Evolutionary conservation across 805 yeast species (phyloP).

Genomic region (Saccharomycopsis sp.): DNA sequence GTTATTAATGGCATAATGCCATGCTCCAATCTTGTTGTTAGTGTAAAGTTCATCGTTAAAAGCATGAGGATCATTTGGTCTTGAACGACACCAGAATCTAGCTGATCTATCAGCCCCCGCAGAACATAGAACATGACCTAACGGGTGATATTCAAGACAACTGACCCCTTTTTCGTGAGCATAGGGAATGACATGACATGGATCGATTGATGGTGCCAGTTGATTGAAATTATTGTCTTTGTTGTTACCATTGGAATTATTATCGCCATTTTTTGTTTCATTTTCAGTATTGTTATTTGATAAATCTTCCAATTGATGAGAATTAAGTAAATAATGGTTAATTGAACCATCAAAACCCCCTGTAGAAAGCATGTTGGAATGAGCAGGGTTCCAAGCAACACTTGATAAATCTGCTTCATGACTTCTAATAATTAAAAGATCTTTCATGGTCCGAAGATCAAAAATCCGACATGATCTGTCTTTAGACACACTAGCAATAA

Average conservation of each 20-base stretch:
- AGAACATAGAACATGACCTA: slow-evolving; percentile 83
- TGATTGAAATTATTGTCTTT: no score
- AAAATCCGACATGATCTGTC: slow-evolving; percentile 83
- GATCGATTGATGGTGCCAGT: slow-evolving; percentile 22
- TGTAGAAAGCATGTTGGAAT: slow-evolving; percentile 65
- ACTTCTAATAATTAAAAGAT: slow-evolving; percentile 61
- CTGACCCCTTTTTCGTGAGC: slow-evolving; percentile 94
- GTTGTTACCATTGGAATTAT: slow-evolving; percentile 25
- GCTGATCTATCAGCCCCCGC: slow-evolving; percentile 93
- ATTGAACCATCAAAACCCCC: slow-evolving; percentile 89
- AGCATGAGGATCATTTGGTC: slow-evolving; percentile 80
- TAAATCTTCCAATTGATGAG: slow-evolving; percentile 25
- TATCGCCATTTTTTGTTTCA: slow-evolving; percentile 13
- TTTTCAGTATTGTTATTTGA: background rate
- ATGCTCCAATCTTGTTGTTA: slow-evolving; percentile 46
- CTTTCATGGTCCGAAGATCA: slow-evolving; percentile 80
- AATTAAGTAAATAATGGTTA: slow-evolving; percentile 60
- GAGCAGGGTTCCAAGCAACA: slow-evolving; percentile 88
- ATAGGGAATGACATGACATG: slow-evolving; percentile 62
- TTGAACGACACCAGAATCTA: slow-evolving; percentile 87
- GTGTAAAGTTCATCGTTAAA: slow-evolving; percentile 78
- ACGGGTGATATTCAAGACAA: slow-evolving; percentile 83
- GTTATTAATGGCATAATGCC: slow-evolving; percentile 38
- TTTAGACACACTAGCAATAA: slow-evolving; percentile 78
- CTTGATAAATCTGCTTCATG: slow-evolving; percentile 78